phyloP scores from a whole-genome alignment of 345 rosid genomes.

The Ceriops decandra region DNA sequence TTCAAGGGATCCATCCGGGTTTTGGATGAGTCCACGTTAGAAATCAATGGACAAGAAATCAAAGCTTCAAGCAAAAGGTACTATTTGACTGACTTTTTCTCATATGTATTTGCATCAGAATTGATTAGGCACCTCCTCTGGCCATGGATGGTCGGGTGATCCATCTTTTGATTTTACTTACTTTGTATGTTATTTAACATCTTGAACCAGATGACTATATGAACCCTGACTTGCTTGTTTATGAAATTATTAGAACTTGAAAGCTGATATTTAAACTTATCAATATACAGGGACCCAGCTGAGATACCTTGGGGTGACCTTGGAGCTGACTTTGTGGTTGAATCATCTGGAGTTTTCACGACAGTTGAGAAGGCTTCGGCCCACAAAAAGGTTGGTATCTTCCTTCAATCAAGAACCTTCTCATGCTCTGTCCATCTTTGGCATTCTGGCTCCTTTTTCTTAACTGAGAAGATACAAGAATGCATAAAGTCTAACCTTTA shows the following conservation, averaged over 20 bases:
- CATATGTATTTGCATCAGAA: not conserved
- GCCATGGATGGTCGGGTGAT: no score
- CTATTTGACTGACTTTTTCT: not conserved
- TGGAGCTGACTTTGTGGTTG: conserved; percentile 87
- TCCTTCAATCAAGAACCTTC: not conserved
- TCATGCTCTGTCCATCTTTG: not conserved
- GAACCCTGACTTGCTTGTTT: not conserved
- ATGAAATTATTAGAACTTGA: not conserved
- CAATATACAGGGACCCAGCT: conserved; percentile 67
- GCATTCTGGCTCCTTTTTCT: not conserved
- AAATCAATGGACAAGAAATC: conserved; percentile 81
- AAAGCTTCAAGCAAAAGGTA: conserved; percentile 78
- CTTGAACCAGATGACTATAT: not conserved
- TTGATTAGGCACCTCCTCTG: no score
- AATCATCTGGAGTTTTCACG: conserved; percentile 94
- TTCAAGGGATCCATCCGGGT: conserved; percentile 70
- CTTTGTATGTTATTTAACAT: not conserved
- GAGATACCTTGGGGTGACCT: conserved; percentile 98
- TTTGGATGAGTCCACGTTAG: conserved; percentile 76
- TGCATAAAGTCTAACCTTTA: conserved; percentile 4
- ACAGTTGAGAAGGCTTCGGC: conserved; percentile 79
- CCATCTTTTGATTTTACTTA: not conserved
- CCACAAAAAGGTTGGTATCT: conserved; percentile 61
- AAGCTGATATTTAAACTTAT: conserved; percentile 12
- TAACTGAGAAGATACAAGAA: no score